Conservation (phyloP, 2,329 filamentous ascomycete species). For the Thyridium curvatum region DNA sequence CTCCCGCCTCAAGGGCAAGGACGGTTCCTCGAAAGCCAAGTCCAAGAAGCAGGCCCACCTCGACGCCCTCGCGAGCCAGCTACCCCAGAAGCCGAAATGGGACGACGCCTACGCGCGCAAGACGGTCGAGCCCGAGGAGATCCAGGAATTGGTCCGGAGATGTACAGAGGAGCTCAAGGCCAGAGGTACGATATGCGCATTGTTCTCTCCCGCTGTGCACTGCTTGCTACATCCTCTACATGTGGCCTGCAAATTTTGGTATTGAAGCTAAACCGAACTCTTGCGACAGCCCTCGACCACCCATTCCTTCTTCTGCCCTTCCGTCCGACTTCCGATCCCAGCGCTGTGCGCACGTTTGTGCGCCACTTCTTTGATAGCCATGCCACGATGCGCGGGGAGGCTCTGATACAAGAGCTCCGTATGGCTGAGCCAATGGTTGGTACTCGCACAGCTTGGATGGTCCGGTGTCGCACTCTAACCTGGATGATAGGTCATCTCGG, state of each 20-base stretch:
- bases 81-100: conserved; percentile 69
- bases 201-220: conserved; percentile 15
- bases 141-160: conserved; percentile 76
- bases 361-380: conserved; percentile 80
- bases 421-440: conserved; percentile 90
- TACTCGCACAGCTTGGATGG: conserved; percentile 9
- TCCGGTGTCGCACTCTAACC: conserved; percentile 14
- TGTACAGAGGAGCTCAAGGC: conserved; percentile 91
- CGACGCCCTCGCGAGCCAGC: conserved; percentile 41
- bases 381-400: conserved; percentile 60
- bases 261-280: no score
- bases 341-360: conserved; percentile 85
- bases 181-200: conserved; percentile 71
- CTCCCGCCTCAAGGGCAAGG: conserved; percentile 68
- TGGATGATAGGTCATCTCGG: conserved; percentile 68
- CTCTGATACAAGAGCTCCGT: conserved; percentile 76
- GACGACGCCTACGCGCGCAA: conserved; percentile 82
- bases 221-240: no score
- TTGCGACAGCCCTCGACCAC: conserved; percentile 65
- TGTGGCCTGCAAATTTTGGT: no score
- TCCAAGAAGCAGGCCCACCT: conserved; percentile 58
- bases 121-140: conserved; percentile 80
- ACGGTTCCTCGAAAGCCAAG: conserved; percentile 52
- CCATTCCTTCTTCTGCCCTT: conserved; percentile 94
- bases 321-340: conserved; percentile 86